Base-by-base conservation (phyloP, 129 eudicot genomes). In the Lactuca saligna region DNA sequence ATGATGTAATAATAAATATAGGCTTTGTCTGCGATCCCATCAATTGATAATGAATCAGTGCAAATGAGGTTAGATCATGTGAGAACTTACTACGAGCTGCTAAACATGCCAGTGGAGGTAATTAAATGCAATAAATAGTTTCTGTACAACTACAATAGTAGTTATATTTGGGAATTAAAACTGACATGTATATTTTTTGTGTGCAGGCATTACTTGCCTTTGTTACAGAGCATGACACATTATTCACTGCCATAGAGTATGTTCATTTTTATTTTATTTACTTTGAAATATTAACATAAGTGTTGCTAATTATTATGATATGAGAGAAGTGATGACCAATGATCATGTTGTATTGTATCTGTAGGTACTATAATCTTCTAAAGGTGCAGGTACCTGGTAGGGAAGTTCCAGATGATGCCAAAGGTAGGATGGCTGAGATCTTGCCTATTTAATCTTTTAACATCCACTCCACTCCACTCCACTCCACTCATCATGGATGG, bases 61-160 rank as follows among this genome's bases (percentile, higher is more conserved):
- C 99, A 80, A 76, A 73, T 70, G 68, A 85, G 82, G 50, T 74
- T 94, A 35, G 99, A 94, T 82, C 95, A 81, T 67, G 97, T 94
- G 60, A 77, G 97, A 65, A 94, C 91, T 5, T 94, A 94, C 77
- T 94, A 77, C 69, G 99, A 94, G 75, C 83, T 94, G 59, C 79
- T 94, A 70, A 94, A 94, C 82, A 83, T 94, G 99, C 99, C 99
- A 61, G 89, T 87, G 38, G 99, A 94, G 95, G 99, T 94, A 85
- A 80, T 32, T 46, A 25, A 57, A 42, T 58, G 15, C 48, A 11
- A 53, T 15, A n/a, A 38, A 54, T 2, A 6, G 3, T 42, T 25
- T 20, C 41, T 42, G 12, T 61, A 25, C 15, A 48, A 20, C 13
- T 31, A 20, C 20, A 20, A 20, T 20, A 20, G 20, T 20, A 60